Evolutionary conservation across 441 rosid genomes (phyloP).

Genomic region (Gossypium lobatum): DNA sequence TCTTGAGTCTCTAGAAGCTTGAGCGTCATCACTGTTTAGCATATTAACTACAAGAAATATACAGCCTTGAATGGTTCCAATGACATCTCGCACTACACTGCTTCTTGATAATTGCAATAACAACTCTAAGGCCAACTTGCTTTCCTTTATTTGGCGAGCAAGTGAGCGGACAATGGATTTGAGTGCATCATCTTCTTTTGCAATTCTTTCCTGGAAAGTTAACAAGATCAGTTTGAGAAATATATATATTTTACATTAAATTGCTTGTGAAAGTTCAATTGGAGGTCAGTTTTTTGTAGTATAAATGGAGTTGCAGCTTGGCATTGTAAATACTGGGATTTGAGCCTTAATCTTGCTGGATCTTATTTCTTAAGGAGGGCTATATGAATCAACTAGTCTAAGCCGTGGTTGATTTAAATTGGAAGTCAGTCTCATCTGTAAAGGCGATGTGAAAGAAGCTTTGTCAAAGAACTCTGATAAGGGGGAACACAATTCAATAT

Average conservation of each 20-base stretch:
- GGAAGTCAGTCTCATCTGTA: conserved; percentile 5
- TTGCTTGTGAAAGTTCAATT: no score
- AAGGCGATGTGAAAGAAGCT: neutral
- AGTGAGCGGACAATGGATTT: conserved; percentile 28
- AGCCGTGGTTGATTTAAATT: neutral
- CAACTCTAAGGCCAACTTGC: conserved; percentile 32
- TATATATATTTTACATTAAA: neutral
- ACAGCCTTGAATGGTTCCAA: conserved; percentile 31
- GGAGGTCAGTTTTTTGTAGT: neutral
- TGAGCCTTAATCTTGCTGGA: neutral
- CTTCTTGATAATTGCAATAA: conserved; percentile 27
- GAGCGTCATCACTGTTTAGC: conserved; percentile 21
- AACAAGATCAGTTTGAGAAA: neutral
- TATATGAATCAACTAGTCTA: neutral
- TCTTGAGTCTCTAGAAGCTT: conserved; percentile 23
- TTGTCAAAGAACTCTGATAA: neutral
- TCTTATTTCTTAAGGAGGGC: neutral
- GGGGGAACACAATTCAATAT: neutral
- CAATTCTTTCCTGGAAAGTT: conserved; percentile 29
- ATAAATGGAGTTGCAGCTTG: neutral
- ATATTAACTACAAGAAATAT: conserved; percentile 29
- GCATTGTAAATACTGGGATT: neutral
- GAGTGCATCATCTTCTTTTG: conserved; percentile 19
- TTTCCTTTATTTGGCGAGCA: conserved; percentile 30
- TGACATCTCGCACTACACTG: conserved; percentile 16